These are phyloP conservation scores for Trichoderma guizhouense DNA, from an alignment of 2,329 filamentous ascomycete species.

Conservation along the genomic window DNA sequence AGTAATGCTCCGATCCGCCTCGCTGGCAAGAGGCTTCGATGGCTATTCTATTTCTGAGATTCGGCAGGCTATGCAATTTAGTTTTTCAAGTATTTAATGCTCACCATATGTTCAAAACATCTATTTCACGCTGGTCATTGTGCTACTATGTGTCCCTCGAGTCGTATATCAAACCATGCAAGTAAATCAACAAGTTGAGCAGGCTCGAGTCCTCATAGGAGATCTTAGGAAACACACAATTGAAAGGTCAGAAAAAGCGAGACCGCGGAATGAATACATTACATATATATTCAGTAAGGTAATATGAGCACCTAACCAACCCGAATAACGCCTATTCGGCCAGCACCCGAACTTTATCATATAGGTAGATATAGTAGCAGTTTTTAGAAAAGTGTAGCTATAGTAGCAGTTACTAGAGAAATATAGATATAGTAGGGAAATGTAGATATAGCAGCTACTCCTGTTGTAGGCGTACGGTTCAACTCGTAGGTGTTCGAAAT, in stretches of 20 bases:
- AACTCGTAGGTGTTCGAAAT: too few relatives aligned
- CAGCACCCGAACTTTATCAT: too few relatives aligned
- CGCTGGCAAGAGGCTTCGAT: not conserved
- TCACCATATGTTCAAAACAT: not conserved
- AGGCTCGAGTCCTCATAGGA: not conserved
- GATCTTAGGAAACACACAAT: not conserved
- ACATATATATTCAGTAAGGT: not conserved
- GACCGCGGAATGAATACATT: not conserved
- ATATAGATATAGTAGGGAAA: too few relatives aligned
- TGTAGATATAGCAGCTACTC: too few relatives aligned
- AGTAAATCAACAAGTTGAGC: not conserved
- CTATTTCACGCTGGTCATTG: not conserved
- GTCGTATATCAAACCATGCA: not conserved
- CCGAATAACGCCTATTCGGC: too few relatives aligned
- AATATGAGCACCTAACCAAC: too few relatives aligned
- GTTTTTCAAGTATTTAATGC: not conserved
- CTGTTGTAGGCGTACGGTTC: too few relatives aligned
- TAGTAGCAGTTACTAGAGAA: too few relatives aligned
- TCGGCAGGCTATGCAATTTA: not conserved
- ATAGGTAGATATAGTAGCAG: too few relatives aligned
- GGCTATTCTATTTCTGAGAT: not conserved
- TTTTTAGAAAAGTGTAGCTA: too few relatives aligned
- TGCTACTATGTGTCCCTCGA: not conserved
- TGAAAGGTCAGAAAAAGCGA: too few relatives aligned
- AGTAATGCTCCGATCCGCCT: not conserved